Conservation (phyloP, 805 yeast genomes). For the Saccharomycopsis synnaedendra region DNA sequence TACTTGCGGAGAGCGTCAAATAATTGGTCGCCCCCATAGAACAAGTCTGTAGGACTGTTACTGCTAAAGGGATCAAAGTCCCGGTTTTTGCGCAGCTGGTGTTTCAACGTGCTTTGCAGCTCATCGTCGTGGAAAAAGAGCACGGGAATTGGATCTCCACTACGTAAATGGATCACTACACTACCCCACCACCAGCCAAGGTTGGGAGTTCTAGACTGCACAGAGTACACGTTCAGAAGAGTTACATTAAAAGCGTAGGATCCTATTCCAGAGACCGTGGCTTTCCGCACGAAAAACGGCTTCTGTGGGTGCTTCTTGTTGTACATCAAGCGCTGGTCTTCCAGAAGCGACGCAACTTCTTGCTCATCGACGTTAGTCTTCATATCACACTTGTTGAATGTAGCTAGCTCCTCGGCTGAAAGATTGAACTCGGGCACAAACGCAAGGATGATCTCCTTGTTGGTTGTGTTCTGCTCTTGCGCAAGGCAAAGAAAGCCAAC, state of each 20-base stretch:
- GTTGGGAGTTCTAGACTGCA: constrained; percentile 77
- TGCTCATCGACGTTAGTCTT: constrained; percentile 11
- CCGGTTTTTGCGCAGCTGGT: constrained; percentile 46
- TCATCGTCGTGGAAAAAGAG: constrained; percentile 90
- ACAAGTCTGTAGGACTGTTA: constrained; percentile 34
- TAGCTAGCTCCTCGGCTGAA: constrained; percentile 19
- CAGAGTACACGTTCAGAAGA: constrained; percentile 52
- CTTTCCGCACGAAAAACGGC: constrained; percentile 7
- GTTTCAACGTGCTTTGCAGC: constrained; percentile 58
- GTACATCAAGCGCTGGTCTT: constrained; percentile 1
- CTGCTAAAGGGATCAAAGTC: constrained; percentile 63
- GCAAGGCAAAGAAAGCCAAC: constrained; percentile 66
- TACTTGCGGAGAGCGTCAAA: constrained; percentile 39
- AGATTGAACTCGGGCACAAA: constrained; percentile 53
- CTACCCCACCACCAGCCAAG: constrained; percentile 92
- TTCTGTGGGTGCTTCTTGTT: neutral
- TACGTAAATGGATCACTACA: constrained; percentile 54
- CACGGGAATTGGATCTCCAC: constrained; percentile 44
- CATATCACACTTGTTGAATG: constrained; percentile 26
- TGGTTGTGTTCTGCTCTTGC: constrained; percentile 36
- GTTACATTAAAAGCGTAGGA: constrained; percentile 63
- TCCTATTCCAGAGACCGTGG: constrained; percentile 16
- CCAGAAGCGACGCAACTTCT: neutral
- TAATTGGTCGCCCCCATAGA: constrained; percentile 91
- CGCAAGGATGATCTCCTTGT: constrained; percentile 49